Percentiles rank a stretch among this genome's conserved stretches.
phyloP scores from a whole-genome alignment of 208 protist species.

The Leishmania gerbilli region DNA sequence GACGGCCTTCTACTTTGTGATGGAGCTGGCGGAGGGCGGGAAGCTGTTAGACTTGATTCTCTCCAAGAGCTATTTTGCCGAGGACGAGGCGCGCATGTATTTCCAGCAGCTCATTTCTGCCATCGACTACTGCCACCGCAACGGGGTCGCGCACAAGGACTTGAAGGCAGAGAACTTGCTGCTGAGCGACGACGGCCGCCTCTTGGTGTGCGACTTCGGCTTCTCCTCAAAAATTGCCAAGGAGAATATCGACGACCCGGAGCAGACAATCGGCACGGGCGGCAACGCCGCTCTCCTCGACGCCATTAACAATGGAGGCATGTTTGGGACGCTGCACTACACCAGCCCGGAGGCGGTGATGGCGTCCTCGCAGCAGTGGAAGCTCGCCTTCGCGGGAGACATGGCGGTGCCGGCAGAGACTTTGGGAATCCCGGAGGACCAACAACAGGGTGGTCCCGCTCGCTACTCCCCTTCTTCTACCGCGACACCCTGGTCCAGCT shows the following conservation, averaged over 20 bases:
- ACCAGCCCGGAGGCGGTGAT: slow-evolving; percentile 77
- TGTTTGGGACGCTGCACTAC: slow-evolving; percentile 88
- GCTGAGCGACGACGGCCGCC: slow-evolving; percentile 60
- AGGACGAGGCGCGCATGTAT: slow-evolving; percentile 85
- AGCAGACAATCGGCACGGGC: slow-evolving; percentile 37
- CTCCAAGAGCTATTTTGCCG: slow-evolving; percentile 76
- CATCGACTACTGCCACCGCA: slow-evolving; percentile 94
- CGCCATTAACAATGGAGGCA: slow-evolving; percentile 26
- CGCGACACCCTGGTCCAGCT: slow-evolving; percentile 10
- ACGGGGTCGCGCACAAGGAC: slow-evolving; percentile 87
- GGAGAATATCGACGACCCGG: slow-evolving; percentile 58
- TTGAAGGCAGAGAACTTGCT: slow-evolving; percentile 93
- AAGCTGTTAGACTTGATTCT: slow-evolving; percentile 96
- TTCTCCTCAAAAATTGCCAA: slow-evolving; percentile 69
- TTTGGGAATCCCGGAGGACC: not conserved
- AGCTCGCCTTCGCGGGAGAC: slow-evolving; percentile 4
- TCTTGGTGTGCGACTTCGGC: slow-evolving; percentile 92
- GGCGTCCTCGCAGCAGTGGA: slow-evolving; percentile 33
- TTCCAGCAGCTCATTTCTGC: slow-evolving; percentile 95
- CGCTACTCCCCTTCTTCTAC: slow-evolving; percentile 1
- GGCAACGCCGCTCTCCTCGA: slow-evolving; percentile 43
- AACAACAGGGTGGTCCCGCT: not conserved
- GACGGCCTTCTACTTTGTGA: slow-evolving; percentile 86
- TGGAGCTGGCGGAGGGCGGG: slow-evolving; percentile 91
- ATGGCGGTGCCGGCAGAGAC: slow-evolving; percentile 7